phyloP scores from a whole-genome alignment of 352 stramenopile species.

The Sclerospora graminicola region DNA sequence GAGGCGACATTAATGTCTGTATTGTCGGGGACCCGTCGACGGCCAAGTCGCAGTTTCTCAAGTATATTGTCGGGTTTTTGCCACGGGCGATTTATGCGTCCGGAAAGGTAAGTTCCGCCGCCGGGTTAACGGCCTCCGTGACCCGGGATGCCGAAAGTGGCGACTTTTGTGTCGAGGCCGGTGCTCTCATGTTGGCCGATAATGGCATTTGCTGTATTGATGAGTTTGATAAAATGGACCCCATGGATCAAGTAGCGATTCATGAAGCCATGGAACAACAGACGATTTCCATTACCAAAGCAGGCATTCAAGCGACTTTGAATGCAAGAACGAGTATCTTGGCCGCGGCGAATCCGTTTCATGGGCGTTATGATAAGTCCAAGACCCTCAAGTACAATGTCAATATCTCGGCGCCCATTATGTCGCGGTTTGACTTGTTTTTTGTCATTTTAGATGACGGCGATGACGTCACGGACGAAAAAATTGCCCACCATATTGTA shows the following conservation, averaged over 20 bases:
- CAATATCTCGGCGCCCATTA: conserved; percentile 92
- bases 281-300: conserved; percentile 98
- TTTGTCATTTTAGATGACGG: conserved; percentile 98
- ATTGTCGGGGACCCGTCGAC: conserved; percentile 97
- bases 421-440: conserved; percentile 99
- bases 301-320: conserved; percentile 97
- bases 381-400: conserved; percentile 88
- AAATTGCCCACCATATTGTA: conserved; percentile 97
- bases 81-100: conserved; percentile 97
- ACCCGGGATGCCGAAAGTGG: conserved; percentile 90
- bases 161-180: conserved; percentile 87
- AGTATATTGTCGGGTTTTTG: conserved; percentile 92
- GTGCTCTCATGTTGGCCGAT: conserved; percentile 98
- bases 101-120: conserved; percentile 96
- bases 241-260: conserved; percentile 96
- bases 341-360: conserved; percentile 97
- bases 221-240: conserved; percentile 98
- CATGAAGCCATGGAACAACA: conserved; percentile 99
- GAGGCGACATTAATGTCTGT: conserved; percentile 98
- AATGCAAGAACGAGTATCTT: conserved; percentile 99
- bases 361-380: conserved; percentile 89
- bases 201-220: conserved; percentile 99
- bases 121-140: conserved; percentile 96
- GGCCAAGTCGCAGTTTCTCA: conserved; percentile 99
- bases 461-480: conserved; percentile 89